Conservation (phyloP, 306 rosid species). For the Castanospermum australe region DNA sequence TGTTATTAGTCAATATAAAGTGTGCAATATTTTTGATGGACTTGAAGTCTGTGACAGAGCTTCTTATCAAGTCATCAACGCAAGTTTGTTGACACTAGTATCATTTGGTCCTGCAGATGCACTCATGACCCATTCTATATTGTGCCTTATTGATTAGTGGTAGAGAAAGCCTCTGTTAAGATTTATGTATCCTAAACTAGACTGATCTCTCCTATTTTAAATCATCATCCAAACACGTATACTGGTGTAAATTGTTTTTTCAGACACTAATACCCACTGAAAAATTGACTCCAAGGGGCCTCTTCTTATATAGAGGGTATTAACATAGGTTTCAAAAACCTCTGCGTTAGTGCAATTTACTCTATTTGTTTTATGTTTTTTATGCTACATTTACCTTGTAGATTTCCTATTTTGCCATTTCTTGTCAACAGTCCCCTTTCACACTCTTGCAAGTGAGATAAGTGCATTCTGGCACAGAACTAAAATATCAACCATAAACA, state of each 20-base stretch:
- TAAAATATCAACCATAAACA: neutral
- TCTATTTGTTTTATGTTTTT: neutral
- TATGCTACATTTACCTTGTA: neutral
- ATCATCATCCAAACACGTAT: neutral
- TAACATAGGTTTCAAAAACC: neutral
- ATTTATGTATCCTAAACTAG: neutral
- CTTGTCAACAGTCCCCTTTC: neutral
- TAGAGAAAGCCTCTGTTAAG: neutral
- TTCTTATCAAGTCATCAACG: neutral
- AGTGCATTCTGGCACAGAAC: neutral
- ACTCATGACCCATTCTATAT: neutral
- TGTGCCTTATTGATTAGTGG: neutral
- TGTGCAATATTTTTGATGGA: neutral
- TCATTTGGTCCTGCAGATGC: neutral
- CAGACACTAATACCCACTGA: neutral
- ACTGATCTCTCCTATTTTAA: neutral
- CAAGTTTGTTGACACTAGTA: neutral
- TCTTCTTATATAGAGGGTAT: neutral
- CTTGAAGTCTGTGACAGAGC: neutral
- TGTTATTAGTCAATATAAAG: neutral
- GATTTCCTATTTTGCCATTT: slow-evolving; percentile 10
- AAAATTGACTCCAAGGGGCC: neutral
- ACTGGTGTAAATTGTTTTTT: neutral
- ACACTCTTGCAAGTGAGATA: neutral
- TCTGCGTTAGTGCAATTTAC: neutral